phyloP scores from a whole-genome alignment of 106 monocot genomes.

The Acanthochlamys bracteata region DNA sequence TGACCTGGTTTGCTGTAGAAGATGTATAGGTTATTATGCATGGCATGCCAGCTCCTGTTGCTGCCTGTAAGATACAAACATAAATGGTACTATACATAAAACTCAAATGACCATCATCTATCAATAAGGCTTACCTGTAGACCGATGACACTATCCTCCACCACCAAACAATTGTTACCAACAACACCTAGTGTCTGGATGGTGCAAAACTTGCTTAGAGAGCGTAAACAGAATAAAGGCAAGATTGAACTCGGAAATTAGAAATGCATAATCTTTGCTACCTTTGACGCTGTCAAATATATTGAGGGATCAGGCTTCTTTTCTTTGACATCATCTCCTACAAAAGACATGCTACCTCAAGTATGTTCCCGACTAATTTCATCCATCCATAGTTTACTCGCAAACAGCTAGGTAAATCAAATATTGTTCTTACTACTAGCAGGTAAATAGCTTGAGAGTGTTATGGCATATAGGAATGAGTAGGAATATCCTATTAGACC shows the following conservation, averaged over 20 bases:
- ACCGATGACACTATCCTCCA: slow-evolving; percentile 97
- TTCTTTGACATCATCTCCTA: slow-evolving; percentile 94
- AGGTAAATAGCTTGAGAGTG: neutral
- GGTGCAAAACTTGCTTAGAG: slow-evolving; percentile 1
- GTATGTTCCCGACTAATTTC: neutral
- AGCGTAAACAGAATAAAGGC: neutral
- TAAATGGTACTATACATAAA: neutral
- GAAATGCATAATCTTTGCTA: slow-evolving; percentile 1
- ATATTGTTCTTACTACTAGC: neutral
- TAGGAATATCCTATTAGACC: neutral
- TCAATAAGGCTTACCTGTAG: slow-evolving; percentile 41
- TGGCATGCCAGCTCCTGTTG: slow-evolving; percentile 88
- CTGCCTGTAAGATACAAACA: slow-evolving; percentile 48
- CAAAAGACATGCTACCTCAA: neutral
- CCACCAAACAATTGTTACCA: slow-evolving; percentile 71
- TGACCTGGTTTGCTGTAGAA: slow-evolving; percentile 87
- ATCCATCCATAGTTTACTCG: no score
- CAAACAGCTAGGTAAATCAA: no score
- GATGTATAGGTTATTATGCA: slow-evolving; percentile 92
- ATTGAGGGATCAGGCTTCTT: slow-evolving; percentile 96
- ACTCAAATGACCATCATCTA: neutral
- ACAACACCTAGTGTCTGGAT: slow-evolving; percentile 50
- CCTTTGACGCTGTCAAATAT: slow-evolving; percentile 73
- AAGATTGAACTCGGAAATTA: no score
- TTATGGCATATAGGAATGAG: neutral